These are phyloP conservation scores for Phytophthora colocasiae DNA, from an alignment of 352 stramenopile genomes.

Conservation along the genomic window DNA sequence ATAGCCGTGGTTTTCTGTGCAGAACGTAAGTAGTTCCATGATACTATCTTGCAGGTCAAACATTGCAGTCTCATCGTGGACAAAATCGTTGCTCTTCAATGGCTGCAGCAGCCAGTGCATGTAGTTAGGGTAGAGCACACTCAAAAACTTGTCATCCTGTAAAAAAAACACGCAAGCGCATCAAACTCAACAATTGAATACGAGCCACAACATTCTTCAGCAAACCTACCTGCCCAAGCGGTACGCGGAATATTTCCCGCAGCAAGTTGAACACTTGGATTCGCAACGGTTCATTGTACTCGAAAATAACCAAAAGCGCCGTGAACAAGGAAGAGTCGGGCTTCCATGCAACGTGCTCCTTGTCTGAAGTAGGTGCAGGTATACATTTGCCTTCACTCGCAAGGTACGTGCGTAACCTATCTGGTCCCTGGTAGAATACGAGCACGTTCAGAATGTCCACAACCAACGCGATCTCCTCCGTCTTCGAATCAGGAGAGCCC, in stretches of 20 bases:
- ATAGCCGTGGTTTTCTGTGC: conserved; percentile 85
- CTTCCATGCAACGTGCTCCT: conserved; percentile 72
- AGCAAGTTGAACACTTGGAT: conserved; percentile 75
- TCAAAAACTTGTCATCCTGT: conserved; percentile 89
- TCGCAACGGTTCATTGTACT: conserved; percentile 66
- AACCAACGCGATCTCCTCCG: conserved; percentile 53
- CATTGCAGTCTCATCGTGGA: conserved; percentile 52
- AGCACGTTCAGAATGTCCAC: conserved; percentile 79
- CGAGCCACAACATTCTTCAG: not conserved
- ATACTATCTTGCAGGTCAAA: conserved; percentile 86
- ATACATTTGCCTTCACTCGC: conserved; percentile 77
- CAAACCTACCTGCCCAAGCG: conserved; percentile 61
- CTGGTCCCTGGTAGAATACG: conserved; percentile 75
- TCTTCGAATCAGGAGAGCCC: conserved; percentile 51
- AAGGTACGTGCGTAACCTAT: conserved; percentile 70
- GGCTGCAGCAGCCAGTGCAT: conserved; percentile 87
- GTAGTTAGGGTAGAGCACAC: conserved; percentile 88
- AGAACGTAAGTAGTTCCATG: conserved; percentile 88
- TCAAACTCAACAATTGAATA: not conserved
- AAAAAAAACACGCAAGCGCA: conserved; percentile 1
- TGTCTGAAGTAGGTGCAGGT: conserved; percentile 60
- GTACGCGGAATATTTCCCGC: conserved; percentile 78
- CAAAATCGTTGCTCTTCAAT: conserved; percentile 64
- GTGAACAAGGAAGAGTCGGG: conserved; percentile 76
- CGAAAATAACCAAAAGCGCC: conserved; percentile 71